Evolutionary conservation across 2,329 filamentous ascomycete species (phyloP), one percentile per base, ranked within the genome.

Genomic region (Teratosphaeria gauchensis): DNA sequence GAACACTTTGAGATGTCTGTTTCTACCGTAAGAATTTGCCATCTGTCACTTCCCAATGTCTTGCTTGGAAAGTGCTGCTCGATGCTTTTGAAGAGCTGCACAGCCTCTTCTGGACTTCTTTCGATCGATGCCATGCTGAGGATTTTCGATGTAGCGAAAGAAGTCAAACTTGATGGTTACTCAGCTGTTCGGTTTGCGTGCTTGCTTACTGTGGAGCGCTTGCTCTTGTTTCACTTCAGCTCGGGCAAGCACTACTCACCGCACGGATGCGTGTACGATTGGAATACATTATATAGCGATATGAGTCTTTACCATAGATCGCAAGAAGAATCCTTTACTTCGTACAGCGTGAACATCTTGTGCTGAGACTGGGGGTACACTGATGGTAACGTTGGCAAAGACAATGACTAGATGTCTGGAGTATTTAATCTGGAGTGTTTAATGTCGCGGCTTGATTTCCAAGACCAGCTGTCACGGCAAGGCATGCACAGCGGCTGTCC

Each of bases 21-120:
- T 63, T 69, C 46, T 69, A 78, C 76, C 7, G 69, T 63, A 4
- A 77, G 65, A 14, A 79, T 68, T 55, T 78, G 78, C 78, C 78
- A 80, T 64, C 73, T 76, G 38, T 78, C 74, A 3, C 69, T 60
- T 21, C 76, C 77, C 1, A 80, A 64, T 0, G 70, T 70, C 51
- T 69, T 64, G 1, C 71, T 69, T 1, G 78, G 77, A 51, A 80
- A 80, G 12, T 72, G 72, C 24, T 71, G 60, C 60, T 80, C 75
- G 19, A 80, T 63, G 0, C 67, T 65, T 58, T 73, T 64, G 68
- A 80, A 78, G 0, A 80, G 66, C 4, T 66, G 59, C 14, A 73
- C 59, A 1, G 76, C 73, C 54, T 78, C 72, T 31, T 76, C 68
- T 5, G 66, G 58, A 0, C 74, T 75, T 1, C 73, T 74, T 24